phyloP scores from a whole-genome alignment of 208 protist species.

The Leishmania martiniquensis region DNA sequence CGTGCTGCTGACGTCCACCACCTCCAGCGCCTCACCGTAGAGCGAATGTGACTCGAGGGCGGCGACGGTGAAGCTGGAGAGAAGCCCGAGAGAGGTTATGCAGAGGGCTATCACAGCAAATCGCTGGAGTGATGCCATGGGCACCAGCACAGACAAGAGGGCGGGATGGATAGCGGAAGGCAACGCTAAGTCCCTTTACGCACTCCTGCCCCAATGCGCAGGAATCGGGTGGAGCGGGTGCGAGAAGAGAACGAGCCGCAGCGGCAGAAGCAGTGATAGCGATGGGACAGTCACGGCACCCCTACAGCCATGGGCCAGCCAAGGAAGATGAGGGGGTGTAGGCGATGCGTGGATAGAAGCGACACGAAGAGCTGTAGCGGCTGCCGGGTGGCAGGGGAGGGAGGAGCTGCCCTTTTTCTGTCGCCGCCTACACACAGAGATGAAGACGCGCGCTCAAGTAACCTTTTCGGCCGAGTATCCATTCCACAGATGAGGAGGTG shows the following conservation, averaged over 20 bases:
- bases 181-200: too few species aligned
- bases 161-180: too few species aligned
- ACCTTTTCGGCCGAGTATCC: neutral
- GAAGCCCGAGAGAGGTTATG: neutral
- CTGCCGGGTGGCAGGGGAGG: too few species aligned
- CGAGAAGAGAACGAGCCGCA: too few species aligned
- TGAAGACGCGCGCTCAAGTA: neutral
- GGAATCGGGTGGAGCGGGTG: too few species aligned
- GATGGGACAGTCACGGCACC: too few species aligned
- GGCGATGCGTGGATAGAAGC: too few species aligned
- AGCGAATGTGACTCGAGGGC: constrained; percentile 10
- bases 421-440: neutral
- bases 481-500: neutral
- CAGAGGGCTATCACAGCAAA: neutral
- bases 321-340: neutral
- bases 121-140: neutral
- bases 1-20: constrained; percentile 19
- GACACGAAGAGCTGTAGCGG: neutral
- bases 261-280: too few species aligned
- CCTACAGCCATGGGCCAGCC: too few species aligned
- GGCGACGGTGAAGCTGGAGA: neutral
- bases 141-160: too few species aligned
- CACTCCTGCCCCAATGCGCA: too few species aligned
- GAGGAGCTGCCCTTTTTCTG: neutral
- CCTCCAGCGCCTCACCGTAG: constrained; percentile 13